Conservation (phyloP, 2,329 filamentous ascomycete species). For the Thelonectria blattea region DNA sequence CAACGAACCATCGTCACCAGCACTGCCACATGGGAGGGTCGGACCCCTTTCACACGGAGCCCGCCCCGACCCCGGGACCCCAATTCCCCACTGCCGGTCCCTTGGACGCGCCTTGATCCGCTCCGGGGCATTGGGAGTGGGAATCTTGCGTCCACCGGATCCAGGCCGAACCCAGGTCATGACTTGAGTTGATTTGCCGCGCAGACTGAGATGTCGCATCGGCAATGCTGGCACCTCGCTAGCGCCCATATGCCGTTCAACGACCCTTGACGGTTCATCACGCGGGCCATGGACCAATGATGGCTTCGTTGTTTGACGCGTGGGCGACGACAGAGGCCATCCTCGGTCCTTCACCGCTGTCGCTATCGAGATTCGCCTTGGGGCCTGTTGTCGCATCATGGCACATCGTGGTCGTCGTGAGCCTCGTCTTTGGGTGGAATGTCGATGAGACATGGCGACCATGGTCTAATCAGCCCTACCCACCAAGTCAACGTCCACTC, state of each 20-base stretch:
- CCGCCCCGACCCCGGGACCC: neutral
- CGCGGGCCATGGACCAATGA: constrained; percentile 21
- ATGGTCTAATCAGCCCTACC: neutral
- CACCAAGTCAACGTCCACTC: neutral
- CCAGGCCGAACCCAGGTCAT: neutral
- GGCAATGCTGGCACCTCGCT: constrained; percentile 6
- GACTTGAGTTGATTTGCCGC: neutral
- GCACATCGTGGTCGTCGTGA: constrained; percentile 10
- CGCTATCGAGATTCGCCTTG: neutral
- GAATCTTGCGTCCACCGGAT: constrained; percentile 2
- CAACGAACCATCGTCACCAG: constrained; percentile 26
- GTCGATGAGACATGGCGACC: neutral
- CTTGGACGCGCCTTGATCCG: neutral
- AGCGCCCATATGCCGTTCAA: neutral
- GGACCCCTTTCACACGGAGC: neutral
- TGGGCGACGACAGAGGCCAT: constrained; percentile 15
- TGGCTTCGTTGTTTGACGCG: constrained; percentile 16
- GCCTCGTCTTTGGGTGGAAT: constrained; percentile 13
- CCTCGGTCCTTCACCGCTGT: constrained; percentile 15
- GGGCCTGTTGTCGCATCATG: neutral
- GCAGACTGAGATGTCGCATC: constrained; percentile 1
- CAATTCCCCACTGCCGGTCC: constrained; percentile 2
- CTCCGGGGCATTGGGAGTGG: neutral
- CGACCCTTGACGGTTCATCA: neutral
- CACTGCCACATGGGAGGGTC: constrained; percentile 24